phyloP scores from a whole-genome alignment of 2,329 filamentous ascomycete species.

The Aspergillus aculeatinus region DNA sequence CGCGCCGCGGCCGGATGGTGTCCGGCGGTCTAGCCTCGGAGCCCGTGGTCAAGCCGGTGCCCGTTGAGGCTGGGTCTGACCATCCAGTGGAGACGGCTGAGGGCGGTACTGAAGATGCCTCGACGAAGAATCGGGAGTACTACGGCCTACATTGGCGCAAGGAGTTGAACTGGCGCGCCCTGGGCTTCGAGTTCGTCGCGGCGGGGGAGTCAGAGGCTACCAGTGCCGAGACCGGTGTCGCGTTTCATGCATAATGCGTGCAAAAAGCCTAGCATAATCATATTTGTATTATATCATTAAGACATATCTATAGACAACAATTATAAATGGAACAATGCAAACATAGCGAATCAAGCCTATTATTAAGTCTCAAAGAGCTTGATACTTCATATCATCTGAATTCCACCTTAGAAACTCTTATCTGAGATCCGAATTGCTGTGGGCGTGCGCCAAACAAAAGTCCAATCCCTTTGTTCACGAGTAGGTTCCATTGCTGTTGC shows the following conservation, averaged over 20 bases:
- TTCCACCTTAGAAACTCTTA: too few species aligned
- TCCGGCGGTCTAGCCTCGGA: slow-evolving; percentile 85
- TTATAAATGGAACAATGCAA: too few species aligned
- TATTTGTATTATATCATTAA: too few species aligned
- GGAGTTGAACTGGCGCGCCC: slow-evolving; percentile 52
- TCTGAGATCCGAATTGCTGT: too few species aligned
- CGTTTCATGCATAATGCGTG: slow-evolving; percentile 22
- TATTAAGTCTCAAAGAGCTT: too few species aligned
- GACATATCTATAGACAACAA: too few species aligned
- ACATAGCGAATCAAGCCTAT: too few species aligned
- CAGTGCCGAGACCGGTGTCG: slow-evolving; percentile 13
- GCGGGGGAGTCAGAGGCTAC: slow-evolving; percentile 10
- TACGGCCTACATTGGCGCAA: slow-evolving; percentile 66
- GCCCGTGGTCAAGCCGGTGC: slow-evolving; percentile 27
- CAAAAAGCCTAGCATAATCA: too few species aligned
- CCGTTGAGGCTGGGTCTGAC: not conserved
- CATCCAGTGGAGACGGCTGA: slow-evolving; percentile 27
- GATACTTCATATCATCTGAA: too few species aligned
- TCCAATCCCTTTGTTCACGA: too few species aligned
- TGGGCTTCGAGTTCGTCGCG: slow-evolving; percentile 49
- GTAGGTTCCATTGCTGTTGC: too few species aligned
- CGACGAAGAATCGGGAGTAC: slow-evolving; percentile 21
- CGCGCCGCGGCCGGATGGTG: slow-evolving; percentile 63
- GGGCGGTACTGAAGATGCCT: not conserved
- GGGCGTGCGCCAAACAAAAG: too few species aligned